Base-by-base conservation (phyloP, 2,329 filamentous ascomycete species). In the Pseudogymnoascus sp. region DNA sequence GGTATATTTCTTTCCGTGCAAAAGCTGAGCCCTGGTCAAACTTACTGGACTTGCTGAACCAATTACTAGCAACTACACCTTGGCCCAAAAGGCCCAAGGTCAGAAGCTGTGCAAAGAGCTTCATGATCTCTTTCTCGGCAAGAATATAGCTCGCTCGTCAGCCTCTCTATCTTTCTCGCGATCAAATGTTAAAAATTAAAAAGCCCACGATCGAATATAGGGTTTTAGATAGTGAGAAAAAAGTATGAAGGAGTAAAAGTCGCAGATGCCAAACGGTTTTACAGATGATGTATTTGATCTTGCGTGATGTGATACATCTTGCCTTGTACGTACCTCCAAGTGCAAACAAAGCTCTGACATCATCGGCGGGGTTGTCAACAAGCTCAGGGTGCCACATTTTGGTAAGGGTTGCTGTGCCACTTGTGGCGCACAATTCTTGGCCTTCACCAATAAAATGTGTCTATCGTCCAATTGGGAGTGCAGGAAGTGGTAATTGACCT, bases 31-130 rank as follows among this genome's bases (percentile, higher is more conserved):
- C 4, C 13, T n/a, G n/a, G 13, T 38, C 16, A 68, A 59, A 78
- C 89, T 71, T 82, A 96, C 93, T 88, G 73, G 91, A 81, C 77
- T 91, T 95, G 74, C 84, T 85, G 74, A 96, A 92, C 92, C 92
- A 97, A 76, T 79, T 89, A 78, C 87, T 92, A 68, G 87, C 90
- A 67, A 85, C 78, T 59, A 85, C 86, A 66, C 82, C 82, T 72
- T 90, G 85, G 42, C 88, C 84, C 73, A 89, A 88, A 64, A 96
- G 79, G 71, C 86, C 85, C 73, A 90, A 81, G 72, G 90, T 80
- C 69, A 93, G 77, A 77, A 91, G 75, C 74, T 86, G 83, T 66
- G 83, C 80, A 73, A 91, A 77, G 77, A 95, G 84, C 81, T 85
- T 95, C 93, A 97, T 96, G 67, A 67, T 85, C 5, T 29, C 56